Evolutionary conservation across 805 yeast genomes (phyloP), one percentile per base, ranked within the genome.

Genomic region (Barnettozyma sp.): DNA sequence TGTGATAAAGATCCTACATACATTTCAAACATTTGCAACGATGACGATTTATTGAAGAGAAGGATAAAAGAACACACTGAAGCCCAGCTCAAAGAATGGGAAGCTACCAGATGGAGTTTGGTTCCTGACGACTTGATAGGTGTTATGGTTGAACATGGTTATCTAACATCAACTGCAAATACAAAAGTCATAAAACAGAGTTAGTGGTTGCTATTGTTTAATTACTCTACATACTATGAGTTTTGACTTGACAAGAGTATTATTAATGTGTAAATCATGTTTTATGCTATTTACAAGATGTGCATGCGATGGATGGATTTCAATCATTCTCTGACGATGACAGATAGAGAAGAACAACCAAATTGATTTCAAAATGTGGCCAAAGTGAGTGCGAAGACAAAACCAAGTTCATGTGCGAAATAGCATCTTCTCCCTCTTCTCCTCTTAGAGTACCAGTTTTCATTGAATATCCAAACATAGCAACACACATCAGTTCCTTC

Each of bases 41-140:
- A 39, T 22, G 43, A 37, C 11, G 28, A 25, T 18, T 14, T 28
- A 9, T 36, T 44, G 35, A 34, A 34, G 26, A 41, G 33, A 25
- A 39, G 22, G 26, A 33, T 25, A 2, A 22, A 37, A 18, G 27
- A 35, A n/a, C 41, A 48, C 16, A 39, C 55, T 5, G 35, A 40
- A 30, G 32, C 32, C 2, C 23, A 41, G 8, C 39, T 62, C 7
- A 6, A 28, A 5, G 32, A 38, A 17, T 64, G 68, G 68, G 44
- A 48, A 2, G 29, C 27, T 8, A 43, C 45, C 6, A 30, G 30
- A 10, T 63, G 66, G 66, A 34, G 35, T 10, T 38, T 29, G 3
- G 45, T 59, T 5, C 68, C 69, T 2, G 68, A 64, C 42, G 69
- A 64, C 31, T 47, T 63, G 20, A 13, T 27, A 7, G 14, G 23